A percentile compares a stretch with the other conserved stretches of the same genome.
Conservation (phyloP, 148 eudicot genomes). For the Rhododendron kiyosumense region DNA sequence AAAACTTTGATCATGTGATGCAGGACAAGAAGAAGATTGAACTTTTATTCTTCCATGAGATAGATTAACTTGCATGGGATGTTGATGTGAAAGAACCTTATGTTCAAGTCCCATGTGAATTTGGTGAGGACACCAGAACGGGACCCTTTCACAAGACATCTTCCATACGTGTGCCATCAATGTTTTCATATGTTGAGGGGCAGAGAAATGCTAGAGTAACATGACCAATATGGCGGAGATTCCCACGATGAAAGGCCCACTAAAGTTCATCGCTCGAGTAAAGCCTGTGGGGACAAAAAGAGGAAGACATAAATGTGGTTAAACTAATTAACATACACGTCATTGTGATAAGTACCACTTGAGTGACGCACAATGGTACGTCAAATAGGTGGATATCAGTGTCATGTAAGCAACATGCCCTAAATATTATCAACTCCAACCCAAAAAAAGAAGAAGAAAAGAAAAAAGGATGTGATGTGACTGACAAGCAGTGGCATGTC, state of each 20-base stretch:
- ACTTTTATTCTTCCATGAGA: not conserved
- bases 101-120: not conserved
- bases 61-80: not conserved
- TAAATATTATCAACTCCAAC: not conserved
- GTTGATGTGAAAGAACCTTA: not conserved
- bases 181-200: not conserved
- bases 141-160: not conserved
- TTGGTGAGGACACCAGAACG: not conserved
- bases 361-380: not conserved
- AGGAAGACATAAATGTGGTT: not conserved
- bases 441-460: not conserved
- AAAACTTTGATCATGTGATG: not conserved
- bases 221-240: not conserved
- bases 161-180: not conserved
- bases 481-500: not conserved
- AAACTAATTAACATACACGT: not conserved
- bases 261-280: not conserved
- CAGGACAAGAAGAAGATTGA: not conserved
- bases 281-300: not conserved
- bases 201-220: not conserved
- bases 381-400: no score
- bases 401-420: no score
- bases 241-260: not conserved
- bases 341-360: not conserved
- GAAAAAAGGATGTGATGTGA: no score